These are phyloP conservation scores for Acmispon strigosus DNA, from an alignment of 306 rosid species.

Conservation along the genomic window DNA sequence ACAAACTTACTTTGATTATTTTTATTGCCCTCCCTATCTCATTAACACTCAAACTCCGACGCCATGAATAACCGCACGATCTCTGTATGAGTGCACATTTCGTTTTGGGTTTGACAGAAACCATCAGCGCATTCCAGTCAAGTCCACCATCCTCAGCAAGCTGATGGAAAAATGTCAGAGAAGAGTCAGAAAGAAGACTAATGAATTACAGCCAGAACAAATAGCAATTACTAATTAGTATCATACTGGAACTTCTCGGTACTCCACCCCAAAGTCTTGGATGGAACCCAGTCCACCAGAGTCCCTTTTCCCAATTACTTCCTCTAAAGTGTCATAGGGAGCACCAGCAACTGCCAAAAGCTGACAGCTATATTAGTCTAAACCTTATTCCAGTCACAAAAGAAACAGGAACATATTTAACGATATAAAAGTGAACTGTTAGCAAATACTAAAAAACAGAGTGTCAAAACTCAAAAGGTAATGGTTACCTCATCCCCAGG, in stretches of 20 bases:
- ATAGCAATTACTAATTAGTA: neutral
- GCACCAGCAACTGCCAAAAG: conserved; percentile 98
- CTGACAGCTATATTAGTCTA: conserved; percentile 60
- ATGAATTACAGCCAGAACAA: conserved; percentile 6
- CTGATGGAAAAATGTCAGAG: conserved; percentile 29
- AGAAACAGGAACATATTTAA: neutral
- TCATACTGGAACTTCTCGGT: conserved; percentile 89
- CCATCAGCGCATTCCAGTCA: conserved; percentile 61
- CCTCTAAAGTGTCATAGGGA: conserved; percentile 93
- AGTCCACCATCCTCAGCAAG: conserved; percentile 84
- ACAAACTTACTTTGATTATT: conserved; percentile 63
- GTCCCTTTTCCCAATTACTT: conserved; percentile 90
- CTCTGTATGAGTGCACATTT: conserved; percentile 91
- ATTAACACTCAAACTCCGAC: conserved; percentile 70
- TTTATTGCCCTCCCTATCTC: conserved; percentile 68
- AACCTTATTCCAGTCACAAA: conserved; percentile 18
- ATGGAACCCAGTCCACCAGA: conserved; percentile 79
- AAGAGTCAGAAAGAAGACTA: neutral
- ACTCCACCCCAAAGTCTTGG: conserved; percentile 81
- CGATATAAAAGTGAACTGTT: neutral
- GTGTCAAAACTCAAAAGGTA: neutral
- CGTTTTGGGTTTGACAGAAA: conserved; percentile 64
- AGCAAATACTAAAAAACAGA: conserved; percentile 15
- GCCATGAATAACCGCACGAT: conserved; percentile 97
- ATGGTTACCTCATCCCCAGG: conserved; percentile 91